A percentile compares a stretch with the other conserved stretches of the same genome.
Conservation (phyloP, 495 filamentous ascomycete genomes). For the Xanthoparmelia taractica region DNA sequence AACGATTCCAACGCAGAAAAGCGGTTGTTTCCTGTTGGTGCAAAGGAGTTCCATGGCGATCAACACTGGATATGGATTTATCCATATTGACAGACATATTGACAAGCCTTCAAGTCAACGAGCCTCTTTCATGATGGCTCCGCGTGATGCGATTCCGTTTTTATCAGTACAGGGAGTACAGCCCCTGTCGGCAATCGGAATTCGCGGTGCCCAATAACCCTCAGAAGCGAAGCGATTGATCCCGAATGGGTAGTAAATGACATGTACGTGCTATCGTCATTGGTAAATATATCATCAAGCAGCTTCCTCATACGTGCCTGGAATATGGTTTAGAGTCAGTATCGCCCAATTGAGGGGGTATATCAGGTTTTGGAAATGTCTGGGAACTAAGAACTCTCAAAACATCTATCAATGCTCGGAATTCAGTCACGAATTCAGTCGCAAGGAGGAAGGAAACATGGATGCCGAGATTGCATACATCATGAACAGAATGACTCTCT, state of each 20-base stretch:
- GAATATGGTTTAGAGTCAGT: background rate
- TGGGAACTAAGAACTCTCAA: background rate
- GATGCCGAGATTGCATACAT: conserved; percentile 24
- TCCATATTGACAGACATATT: no score
- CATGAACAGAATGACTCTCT: conserved; percentile 48
- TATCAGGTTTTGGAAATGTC: background rate
- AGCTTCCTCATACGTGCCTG: conserved; percentile 39
- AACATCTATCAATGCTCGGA: no score
- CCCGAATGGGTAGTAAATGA: conserved; percentile 64
- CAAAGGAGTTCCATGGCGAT: background rate
- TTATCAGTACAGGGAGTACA: conserved; percentile 61
- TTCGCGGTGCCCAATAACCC: conserved; percentile 51
- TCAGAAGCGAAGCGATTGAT: conserved; percentile 50
- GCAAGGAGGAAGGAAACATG: no score
- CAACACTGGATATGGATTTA: no score
- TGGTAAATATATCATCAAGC: no score
- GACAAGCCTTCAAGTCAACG: background rate
- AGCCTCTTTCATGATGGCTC: background rate
- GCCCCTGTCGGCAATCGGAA: conserved; percentile 60
- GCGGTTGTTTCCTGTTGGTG: background rate
- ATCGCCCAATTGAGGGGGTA: background rate
- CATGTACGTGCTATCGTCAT: conserved; percentile 51
- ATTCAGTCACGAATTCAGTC: no score
- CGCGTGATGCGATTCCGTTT: conserved; percentile 35
- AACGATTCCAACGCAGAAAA: background rate